phyloP scores from a whole-genome alignment of 73 alveolate genomes.

The Uronychia binucleata region DNA sequence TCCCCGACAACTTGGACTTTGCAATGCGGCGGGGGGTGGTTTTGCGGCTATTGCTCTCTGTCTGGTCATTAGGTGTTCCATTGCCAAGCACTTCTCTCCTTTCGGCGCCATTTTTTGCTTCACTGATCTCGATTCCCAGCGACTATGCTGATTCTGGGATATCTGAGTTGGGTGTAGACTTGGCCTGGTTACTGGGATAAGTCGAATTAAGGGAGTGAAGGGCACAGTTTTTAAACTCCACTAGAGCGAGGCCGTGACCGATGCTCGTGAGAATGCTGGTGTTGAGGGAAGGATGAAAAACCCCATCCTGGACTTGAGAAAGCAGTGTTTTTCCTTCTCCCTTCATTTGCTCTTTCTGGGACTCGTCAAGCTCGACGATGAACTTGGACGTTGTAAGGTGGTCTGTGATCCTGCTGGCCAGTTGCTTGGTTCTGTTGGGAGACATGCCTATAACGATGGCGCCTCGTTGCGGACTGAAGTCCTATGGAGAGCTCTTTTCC shows the following conservation, averaged over 20 bases:
- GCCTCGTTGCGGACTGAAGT: background rate
- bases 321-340: too few species aligned
- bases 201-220: background rate
- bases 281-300: too few species aligned
- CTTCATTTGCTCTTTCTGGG: background rate
- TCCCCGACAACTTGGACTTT: background rate
- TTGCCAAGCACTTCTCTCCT: background rate
- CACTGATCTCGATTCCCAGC: background rate
- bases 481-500: background rate
- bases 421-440: background rate
- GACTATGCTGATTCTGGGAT: background rate
- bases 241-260: background rate
- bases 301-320: too few species aligned
- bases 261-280: background rate
- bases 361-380: background rate
- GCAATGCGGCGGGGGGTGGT: background rate
- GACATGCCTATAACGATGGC: background rate
- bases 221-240: background rate
- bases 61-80: too few species aligned
- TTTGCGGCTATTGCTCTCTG: too few species aligned
- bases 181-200: background rate
- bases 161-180: background rate
- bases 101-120: background rate
- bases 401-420: background rate
- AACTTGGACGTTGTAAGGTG: background rate